Evolutionary conservation across 495 filamentous ascomycete species (phyloP), one percentile per base, ranked within the genome.

Genomic region (Xylaria acuta): DNA sequence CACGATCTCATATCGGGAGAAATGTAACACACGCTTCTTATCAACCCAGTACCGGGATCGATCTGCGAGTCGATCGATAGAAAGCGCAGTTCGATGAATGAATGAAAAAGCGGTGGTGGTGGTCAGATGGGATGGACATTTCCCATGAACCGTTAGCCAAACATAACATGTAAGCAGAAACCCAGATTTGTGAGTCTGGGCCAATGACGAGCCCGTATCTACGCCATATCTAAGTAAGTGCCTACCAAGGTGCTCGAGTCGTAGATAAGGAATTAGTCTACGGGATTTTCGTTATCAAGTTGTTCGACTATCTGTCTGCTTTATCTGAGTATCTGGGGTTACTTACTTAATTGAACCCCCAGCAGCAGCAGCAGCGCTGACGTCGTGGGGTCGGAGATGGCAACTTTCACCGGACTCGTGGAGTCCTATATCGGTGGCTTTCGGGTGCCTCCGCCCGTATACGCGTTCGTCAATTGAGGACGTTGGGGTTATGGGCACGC

Each of bases 121-220:
- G 32, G 32, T 60, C 34, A 60, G 58, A 60, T 60, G 58, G 32
- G 16, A 38, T n/a, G n/a, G n/a, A n/a, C n/a, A 38, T 60, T 5
- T 60, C 34, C n/a, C 58, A 38, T 22, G 60, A 18, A 18, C 9
- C 14, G 38, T 41, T 64, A 64, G 38, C 60, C 60, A 64, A n/a
- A 64, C 60, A 64, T 41, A 64, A 64, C 60, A 27, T 64, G 60
- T 64, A 64, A 64, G 60, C 60, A n/a, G 60, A 64, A 64, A 64
- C 60, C 12, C 14, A 43, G 36, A 64, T 43, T 43, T 27, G 25
- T 41, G 20, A 30, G 20, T 3, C 3, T 14, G 5, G 11, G 22
- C 60, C 60, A 64, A 64, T 64, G n/a, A 11, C 38, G 38, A 43
- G 60, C 14, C 36, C 8, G 60, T 3, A 43, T 64, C 20, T 22